A percentile compares a stretch with the other conserved stretches of the same genome.
These are phyloP conservation scores for Pleurotus giganteus DNA, from an alignment of 768 basidiomycete species.

Conservation along the genomic window DNA sequence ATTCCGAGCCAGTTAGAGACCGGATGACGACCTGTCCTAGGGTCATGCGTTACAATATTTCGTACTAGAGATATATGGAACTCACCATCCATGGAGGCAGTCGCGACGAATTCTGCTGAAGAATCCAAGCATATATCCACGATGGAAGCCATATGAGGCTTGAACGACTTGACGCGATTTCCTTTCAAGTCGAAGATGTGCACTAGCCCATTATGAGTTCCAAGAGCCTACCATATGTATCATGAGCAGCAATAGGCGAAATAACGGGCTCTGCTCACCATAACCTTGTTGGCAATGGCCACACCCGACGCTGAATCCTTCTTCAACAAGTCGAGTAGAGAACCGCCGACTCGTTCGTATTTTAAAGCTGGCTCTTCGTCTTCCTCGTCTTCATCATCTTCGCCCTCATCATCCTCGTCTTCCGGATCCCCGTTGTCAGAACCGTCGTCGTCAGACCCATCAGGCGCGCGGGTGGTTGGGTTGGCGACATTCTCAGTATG, in stretches of 20 bases:
- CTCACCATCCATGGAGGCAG: constrained; percentile 91
- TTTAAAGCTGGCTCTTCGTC: constrained; percentile 93
- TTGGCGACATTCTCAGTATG: neutral
- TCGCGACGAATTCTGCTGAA: constrained; percentile 86
- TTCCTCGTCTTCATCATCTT: constrained; percentile 65
- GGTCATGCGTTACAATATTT: constrained; percentile 17
- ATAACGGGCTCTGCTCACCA: constrained; percentile 45
- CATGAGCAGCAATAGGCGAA: constrained; percentile 9
- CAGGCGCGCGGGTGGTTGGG: neutral
- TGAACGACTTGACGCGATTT: constrained; percentile 82
- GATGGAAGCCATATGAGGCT: constrained; percentile 86
- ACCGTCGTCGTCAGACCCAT: no score
- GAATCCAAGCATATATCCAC: constrained; percentile 82
- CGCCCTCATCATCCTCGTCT: constrained; percentile 29
- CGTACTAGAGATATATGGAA: neutral
- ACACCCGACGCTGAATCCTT: constrained; percentile 90
- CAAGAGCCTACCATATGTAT: constrained; percentile 63
- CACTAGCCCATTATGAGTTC: constrained; percentile 91
- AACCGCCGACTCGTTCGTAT: constrained; percentile 78
- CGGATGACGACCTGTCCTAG: constrained; percentile 90
- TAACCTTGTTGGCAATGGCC: constrained; percentile 64
- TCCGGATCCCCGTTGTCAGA: constrained; percentile 6
- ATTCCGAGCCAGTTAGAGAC: constrained; percentile 74
- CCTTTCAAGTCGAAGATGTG: constrained; percentile 82
- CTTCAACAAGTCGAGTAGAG: constrained; percentile 72